These are phyloP conservation scores for Micromonas commoda DNA, from an alignment of 139 green algal species.

Conservation along the genomic window DNA sequence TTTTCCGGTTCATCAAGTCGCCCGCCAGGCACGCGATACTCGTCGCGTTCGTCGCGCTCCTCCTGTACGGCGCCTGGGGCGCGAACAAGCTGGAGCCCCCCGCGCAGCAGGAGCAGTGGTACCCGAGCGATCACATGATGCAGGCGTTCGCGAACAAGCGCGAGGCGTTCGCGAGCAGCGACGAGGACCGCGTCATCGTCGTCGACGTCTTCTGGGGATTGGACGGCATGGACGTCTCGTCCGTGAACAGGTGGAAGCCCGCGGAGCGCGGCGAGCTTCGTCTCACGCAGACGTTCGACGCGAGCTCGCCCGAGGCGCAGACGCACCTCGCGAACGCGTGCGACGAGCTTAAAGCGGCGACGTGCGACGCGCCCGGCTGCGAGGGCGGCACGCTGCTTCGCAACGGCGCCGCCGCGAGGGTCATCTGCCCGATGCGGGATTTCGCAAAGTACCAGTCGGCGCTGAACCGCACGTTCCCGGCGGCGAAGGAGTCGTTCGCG, in stretches of 20 bases:
- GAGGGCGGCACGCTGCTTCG: slow-evolving; percentile 1
- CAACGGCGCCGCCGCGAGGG: neutral
- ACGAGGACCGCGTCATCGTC: slow-evolving; percentile 1
- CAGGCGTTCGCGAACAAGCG: slow-evolving; percentile 30
- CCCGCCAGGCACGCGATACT: slow-evolving; percentile 16
- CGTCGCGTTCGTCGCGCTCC: slow-evolving; percentile 18
- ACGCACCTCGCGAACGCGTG: slow-evolving; percentile 5
- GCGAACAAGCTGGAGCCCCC: slow-evolving; percentile 34
- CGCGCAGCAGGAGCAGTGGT: slow-evolving; percentile 36
- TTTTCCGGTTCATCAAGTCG: slow-evolving; percentile 11
- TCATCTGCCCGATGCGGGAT: neutral
- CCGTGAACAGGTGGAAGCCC: slow-evolving; percentile 29
- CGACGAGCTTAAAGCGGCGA: neutral
- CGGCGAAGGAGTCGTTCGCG: neutral
- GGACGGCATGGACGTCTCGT: slow-evolving; percentile 31
- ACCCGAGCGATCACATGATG: slow-evolving; percentile 32
- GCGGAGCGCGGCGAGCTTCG: slow-evolving; percentile 30
- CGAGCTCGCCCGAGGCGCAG: slow-evolving; percentile 15
- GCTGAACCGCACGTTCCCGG: neutral
- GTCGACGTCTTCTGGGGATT: slow-evolving; percentile 39
- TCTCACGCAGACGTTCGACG: slow-evolving; percentile 31
- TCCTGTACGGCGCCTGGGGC: slow-evolving; percentile 10
- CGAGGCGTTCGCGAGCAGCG: neutral
- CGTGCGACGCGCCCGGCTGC: slow-evolving; percentile 12
- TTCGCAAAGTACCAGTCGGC: neutral